These are phyloP conservation scores for Fusarium sororula DNA, from an alignment of 2,329 filamentous ascomycete species.

Conservation along the genomic window DNA sequence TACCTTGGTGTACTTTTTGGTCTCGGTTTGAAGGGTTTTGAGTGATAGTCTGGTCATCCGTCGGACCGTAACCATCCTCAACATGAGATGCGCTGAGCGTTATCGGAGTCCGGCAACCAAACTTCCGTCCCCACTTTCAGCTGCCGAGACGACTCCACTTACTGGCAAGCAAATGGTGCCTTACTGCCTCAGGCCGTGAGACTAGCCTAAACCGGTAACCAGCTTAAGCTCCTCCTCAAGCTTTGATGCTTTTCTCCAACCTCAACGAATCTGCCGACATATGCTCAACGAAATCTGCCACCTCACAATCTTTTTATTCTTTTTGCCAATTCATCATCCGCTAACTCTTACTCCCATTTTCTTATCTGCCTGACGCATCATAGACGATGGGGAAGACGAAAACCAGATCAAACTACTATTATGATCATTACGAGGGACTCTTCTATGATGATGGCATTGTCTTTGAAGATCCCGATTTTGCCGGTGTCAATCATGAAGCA, in stretches of 20 bases:
- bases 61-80: not conserved
- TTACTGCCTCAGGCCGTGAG: accelerated
- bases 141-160: not conserved
- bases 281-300: not conserved
- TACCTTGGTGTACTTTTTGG: not conserved
- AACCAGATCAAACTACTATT: not conserved
- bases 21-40: not conserved
- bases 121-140: not conserved
- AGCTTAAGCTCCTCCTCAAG: not conserved
- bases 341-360: too few species aligned
- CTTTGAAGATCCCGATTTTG: not conserved
- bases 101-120: not conserved
- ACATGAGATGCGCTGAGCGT: not conserved
- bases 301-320: not conserved
- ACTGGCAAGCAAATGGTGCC: too few species aligned
- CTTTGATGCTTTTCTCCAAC: not conserved
- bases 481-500: not conserved
- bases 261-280: not conserved
- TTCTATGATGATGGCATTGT: not conserved
- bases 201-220: not conserved
- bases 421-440: not conserved
- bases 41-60: not conserved
- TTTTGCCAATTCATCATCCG: too few species aligned
- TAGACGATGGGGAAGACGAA: too few species aligned
- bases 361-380: not conserved